Conservation (phyloP, 2,329 filamentous ascomycete genomes). For the Thermoascus crustaceus region DNA sequence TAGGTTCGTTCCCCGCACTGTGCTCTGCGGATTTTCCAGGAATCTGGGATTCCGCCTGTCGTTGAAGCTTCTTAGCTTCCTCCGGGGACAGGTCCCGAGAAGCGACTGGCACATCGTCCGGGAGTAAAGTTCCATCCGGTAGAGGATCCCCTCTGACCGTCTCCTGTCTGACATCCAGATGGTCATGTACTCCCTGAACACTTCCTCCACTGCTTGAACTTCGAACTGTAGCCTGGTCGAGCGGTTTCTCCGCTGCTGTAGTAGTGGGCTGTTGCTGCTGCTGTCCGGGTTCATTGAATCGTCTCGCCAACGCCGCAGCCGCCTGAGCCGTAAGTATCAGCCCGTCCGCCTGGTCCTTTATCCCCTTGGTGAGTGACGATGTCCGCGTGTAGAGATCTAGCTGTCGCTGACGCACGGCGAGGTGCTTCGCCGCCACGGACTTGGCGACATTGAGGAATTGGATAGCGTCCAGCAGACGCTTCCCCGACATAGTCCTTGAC, state of each 20-base stretch:
- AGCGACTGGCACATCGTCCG: constrained; percentile 5
- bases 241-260: too few species aligned
- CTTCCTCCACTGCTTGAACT: too few species aligned
- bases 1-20: constrained; percentile 18
- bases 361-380: constrained; percentile 55
- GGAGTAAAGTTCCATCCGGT: constrained; percentile 45
- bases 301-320: constrained; percentile 50
- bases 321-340: constrained; percentile 55
- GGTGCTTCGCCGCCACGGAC: constrained; percentile 56
- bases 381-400: constrained; percentile 56
- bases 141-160: constrained; percentile 36
- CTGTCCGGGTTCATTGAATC: constrained; percentile 44
- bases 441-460: constrained; percentile 62
- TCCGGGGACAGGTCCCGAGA: constrained; percentile 25
- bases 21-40: constrained; percentile 43
- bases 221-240: constrained; percentile 8
- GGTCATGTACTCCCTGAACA: too few species aligned
- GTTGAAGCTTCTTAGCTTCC: constrained; percentile 39
- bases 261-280: too few species aligned
- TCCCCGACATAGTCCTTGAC: constrained; percentile 40
- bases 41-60: constrained; percentile 44
- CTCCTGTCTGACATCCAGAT: constrained; percentile 40
- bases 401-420: constrained; percentile 52
- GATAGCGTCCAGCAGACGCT: constrained; percentile 62
- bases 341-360: constrained; percentile 54